phyloP scores from a whole-genome alignment of 2,329 filamentous ascomycete species.

The Cryphonectria naterciae region DNA sequence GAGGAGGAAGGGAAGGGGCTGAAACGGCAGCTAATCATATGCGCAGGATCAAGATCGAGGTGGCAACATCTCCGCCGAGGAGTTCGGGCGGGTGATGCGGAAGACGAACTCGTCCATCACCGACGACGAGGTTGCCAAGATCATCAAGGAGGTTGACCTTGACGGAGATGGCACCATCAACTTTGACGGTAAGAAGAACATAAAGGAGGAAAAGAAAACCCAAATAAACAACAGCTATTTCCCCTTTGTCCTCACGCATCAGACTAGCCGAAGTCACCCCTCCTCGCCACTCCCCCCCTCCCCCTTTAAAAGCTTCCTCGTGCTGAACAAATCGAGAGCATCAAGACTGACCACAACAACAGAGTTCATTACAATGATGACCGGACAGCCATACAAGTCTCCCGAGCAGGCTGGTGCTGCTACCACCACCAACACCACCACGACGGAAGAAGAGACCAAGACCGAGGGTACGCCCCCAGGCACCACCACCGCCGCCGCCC shows the following conservation, averaged over 20 bases:
- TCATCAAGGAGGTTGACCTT: constrained; percentile 44
- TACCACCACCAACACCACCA: constrained; percentile 26
- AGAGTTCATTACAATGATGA: constrained; percentile 50
- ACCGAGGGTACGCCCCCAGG: constrained; percentile 23
- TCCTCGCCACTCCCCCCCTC: no score
- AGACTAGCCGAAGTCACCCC: not conserved
- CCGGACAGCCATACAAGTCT: constrained; percentile 40
- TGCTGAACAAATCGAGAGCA: not conserved
- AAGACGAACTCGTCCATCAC: constrained; percentile 37
- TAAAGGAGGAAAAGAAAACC: not conserved
- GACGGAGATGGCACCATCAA: constrained; percentile 45
- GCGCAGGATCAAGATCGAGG: constrained; percentile 22
- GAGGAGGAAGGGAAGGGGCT: no score
- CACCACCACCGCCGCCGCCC: not conserved
- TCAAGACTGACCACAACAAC: not conserved
- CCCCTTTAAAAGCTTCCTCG: no score
- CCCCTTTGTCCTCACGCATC: not conserved
- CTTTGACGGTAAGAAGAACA: constrained; percentile 40
- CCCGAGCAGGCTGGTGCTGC: constrained; percentile 30
- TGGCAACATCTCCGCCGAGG: constrained; percentile 43
- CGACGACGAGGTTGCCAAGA: constrained; percentile 42
- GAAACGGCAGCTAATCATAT: not conserved
- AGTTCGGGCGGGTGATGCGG: constrained; percentile 44
- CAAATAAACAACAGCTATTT: not conserved
- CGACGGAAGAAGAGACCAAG: constrained; percentile 33